Percentiles rank a stretch among this genome's conserved stretches.
These are phyloP conservation scores for Misopates orontium DNA, from an alignment of 257 asterid genomes.

Conservation along the genomic window DNA sequence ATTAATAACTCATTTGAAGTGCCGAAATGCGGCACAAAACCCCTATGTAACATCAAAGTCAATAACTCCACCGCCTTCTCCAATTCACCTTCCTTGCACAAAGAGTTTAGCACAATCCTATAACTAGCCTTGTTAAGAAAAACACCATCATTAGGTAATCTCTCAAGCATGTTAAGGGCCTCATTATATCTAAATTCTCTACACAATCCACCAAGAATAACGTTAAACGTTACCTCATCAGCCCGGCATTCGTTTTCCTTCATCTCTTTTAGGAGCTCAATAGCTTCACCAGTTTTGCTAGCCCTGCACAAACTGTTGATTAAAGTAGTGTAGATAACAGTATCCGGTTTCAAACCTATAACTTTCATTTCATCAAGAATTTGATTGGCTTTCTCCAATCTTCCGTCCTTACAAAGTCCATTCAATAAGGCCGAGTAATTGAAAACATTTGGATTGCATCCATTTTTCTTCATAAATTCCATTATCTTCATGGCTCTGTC, in stretches of 20 bases:
- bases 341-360: constrained; percentile 60
- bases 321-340: constrained; percentile 67
- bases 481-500: constrained; percentile 64
- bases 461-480: constrained; percentile 80
- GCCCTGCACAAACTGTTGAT: constrained; percentile 64
- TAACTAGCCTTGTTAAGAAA: constrained; percentile 76
- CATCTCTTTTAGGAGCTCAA: constrained; percentile 80
- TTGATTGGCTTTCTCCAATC: constrained; percentile 63
- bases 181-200: constrained; percentile 56
- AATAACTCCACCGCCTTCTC: constrained; percentile 59
- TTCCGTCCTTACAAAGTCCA: constrained; percentile 74
- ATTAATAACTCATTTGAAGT: constrained; percentile 81
- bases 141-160: constrained; percentile 67
- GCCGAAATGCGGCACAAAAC: constrained; percentile 76
- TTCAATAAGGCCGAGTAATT: constrained; percentile 75
- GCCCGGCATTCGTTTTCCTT: constrained; percentile 53
- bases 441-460: constrained; percentile 72
- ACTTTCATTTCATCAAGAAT: constrained; percentile 55
- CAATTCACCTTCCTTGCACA: constrained; percentile 67
- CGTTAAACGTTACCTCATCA: constrained; percentile 74
- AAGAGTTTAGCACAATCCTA: constrained; percentile 75
- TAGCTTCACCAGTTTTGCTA: constrained; percentile 62
- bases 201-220: constrained; percentile 82
- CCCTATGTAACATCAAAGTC: constrained; percentile 70
- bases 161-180: constrained; percentile 80